phyloP scores from a whole-genome alignment of 2,329 filamentous ascomycete species.

The Colletotrichum sublineola region DNA sequence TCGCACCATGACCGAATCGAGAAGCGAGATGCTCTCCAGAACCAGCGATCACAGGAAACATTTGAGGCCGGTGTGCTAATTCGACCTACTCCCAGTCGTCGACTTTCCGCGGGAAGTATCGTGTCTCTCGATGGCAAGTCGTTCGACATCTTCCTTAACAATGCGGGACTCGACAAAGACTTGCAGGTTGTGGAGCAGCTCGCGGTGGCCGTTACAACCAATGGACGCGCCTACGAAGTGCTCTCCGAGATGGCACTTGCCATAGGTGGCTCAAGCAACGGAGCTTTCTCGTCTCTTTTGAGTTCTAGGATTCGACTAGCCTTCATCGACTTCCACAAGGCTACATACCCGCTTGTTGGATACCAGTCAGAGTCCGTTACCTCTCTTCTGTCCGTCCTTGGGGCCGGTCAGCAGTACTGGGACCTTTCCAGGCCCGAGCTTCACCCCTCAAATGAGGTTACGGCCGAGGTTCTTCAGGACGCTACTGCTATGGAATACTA shows the following conservation, averaged over 20 bases:
- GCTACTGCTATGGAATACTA: conserved; percentile 66
- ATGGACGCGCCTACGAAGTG: conserved; percentile 67
- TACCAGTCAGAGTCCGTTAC: conserved; percentile 81
- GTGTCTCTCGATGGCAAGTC: conserved; percentile 72
- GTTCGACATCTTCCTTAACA: conserved; percentile 70
- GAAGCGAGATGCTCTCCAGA: conserved; percentile 68
- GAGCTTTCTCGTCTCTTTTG: conserved; percentile 67
- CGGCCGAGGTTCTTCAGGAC: conserved; percentile 37
- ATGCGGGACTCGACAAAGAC: conserved; percentile 64
- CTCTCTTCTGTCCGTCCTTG: conserved; percentile 75
- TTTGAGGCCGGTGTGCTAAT: conserved; percentile 64
- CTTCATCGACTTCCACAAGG: conserved; percentile 79
- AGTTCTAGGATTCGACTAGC: conserved; percentile 73
- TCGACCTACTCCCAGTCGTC: conserved; percentile 58
- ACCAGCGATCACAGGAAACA: conserved; percentile 69
- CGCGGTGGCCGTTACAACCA: conserved; percentile 62
- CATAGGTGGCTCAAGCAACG: conserved; percentile 60
- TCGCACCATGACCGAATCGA: conserved; percentile 74
- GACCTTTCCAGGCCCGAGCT: conserved; percentile 57
- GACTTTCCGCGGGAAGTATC: conserved; percentile 73
- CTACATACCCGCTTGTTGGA: conserved; percentile 74
- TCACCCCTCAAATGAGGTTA: conserved; percentile 31
- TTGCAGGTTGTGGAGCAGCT: conserved; percentile 65
- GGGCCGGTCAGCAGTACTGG: conserved; percentile 67
- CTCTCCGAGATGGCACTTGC: conserved; percentile 64